These are phyloP conservation scores for Sordaria brevicollis DNA, from an alignment of 495 filamentous ascomycete genomes.

Conservation along the genomic window DNA sequence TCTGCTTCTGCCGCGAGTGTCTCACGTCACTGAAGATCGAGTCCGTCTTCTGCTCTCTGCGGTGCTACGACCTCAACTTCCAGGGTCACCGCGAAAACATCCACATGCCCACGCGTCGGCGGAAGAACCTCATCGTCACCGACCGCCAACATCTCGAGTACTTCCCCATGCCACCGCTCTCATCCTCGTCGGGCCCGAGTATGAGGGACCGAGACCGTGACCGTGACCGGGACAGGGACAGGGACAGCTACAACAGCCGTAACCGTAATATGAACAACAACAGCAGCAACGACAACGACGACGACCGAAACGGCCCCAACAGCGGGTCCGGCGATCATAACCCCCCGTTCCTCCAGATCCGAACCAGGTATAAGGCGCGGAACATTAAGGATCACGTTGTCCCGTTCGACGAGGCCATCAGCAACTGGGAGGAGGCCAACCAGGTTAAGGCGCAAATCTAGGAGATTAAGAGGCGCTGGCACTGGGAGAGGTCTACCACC, in stretches of 20 bases:
- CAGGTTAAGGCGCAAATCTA: constrained; percentile 7
- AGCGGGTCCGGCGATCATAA: neutral
- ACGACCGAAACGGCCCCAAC: neutral
- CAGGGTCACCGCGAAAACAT: constrained; percentile 28
- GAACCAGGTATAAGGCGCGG: constrained; percentile 20
- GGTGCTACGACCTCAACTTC: constrained; percentile 31
- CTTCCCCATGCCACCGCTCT: neutral
- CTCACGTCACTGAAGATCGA: constrained; percentile 19
- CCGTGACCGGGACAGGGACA: neutral
- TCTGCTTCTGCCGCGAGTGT: constrained; percentile 33
- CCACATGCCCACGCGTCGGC: constrained; percentile 25
- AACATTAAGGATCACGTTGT: constrained; percentile 20
- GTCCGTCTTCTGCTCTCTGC: constrained; percentile 28
- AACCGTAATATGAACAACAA: neutral
- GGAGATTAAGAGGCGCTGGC: neutral
- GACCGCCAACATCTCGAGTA: constrained; percentile 23
- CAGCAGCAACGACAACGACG: neutral
- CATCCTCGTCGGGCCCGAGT: neutral
- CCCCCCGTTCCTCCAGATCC: neutral
- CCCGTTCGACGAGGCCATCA: constrained; percentile 18
- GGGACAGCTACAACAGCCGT: constrained; percentile 1
- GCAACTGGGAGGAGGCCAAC: constrained; percentile 27
- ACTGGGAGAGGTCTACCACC: too few relatives aligned
- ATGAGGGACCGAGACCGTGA: neutral
- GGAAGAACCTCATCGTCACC: constrained; percentile 7